Evolutionary conservation across 345 rosid species (phyloP).

Genomic region (Clarkia xantiana): DNA sequence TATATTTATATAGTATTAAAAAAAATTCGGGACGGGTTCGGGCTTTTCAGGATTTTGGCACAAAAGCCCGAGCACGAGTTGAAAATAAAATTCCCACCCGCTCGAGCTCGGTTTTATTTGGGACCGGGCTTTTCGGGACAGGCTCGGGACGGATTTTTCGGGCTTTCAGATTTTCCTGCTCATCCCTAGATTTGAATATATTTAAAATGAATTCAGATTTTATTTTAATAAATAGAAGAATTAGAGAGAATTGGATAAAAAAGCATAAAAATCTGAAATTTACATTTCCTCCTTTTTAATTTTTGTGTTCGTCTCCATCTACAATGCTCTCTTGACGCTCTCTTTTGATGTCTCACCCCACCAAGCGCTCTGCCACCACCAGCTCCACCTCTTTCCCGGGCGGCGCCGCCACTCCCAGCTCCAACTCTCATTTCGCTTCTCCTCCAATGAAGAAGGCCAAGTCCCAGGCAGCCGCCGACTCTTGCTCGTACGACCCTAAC

Average conservation of each 20-base stretch:
- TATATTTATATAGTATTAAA: too few species aligned
- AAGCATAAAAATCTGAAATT: background rate
- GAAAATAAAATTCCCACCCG: too few species aligned
- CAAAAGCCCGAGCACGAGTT: too few species aligned
- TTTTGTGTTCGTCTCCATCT: background rate
- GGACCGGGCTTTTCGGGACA: too few species aligned
- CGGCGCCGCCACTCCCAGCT: conserved; percentile 9
- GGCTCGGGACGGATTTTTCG: too few species aligned
- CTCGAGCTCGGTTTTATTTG: too few species aligned
- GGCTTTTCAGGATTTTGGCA: too few species aligned
- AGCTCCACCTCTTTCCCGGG: conserved; percentile 16
- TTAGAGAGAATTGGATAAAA: too few species aligned
- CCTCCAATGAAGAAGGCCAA: conserved; percentile 60
- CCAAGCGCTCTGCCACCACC: conserved; percentile 50
- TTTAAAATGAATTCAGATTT: background rate
- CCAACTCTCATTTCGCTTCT: conserved; percentile 5
- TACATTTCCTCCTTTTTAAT: background rate
- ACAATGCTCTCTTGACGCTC: conserved; percentile 23
- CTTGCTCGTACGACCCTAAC: conserved; percentile 21
- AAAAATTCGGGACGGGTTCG: too few species aligned
- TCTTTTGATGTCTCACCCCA: conserved; percentile 72
- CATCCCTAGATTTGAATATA: too few species aligned
- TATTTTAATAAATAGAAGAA: too few species aligned
- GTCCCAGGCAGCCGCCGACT: conserved; percentile 46
- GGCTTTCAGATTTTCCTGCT: too few species aligned